These are phyloP conservation scores for Mucor racemosus DNA, from an alignment of 371 early-diverging fungal genomes.

Conservation along the genomic window DNA sequence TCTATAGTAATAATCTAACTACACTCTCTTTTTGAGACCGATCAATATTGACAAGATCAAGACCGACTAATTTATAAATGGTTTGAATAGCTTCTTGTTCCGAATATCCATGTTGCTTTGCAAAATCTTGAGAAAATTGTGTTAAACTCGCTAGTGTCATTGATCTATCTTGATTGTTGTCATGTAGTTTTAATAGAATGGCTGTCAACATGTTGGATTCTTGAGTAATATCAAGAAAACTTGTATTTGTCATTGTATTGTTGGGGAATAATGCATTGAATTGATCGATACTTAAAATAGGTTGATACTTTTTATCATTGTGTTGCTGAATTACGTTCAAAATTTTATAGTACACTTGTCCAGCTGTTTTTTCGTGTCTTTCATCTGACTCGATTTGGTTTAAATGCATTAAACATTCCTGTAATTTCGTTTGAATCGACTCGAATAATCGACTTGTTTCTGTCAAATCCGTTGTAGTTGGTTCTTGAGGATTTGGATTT, in stretches of 20 bases:
- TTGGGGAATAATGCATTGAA: background rate
- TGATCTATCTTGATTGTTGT: background rate
- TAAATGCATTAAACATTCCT: too few species aligned
- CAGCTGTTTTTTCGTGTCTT: too few species aligned
- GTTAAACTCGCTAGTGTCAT: background rate
- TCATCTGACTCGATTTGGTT: too few species aligned
- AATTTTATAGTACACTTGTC: background rate
- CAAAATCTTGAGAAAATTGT: constrained; percentile 1
- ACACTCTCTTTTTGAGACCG: constrained; percentile 9
- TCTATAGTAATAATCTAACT: background rate
- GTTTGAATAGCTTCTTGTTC: constrained; percentile 2
- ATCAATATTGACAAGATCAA: constrained; percentile 7
- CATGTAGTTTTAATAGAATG: background rate
- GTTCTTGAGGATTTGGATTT: too few species aligned
- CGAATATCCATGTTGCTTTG: background rate
- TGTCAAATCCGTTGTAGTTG: too few species aligned
- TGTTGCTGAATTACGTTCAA: background rate
- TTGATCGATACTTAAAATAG: background rate
- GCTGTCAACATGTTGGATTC: background rate
- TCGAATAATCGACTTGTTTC: too few species aligned
- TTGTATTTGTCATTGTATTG: background rate
- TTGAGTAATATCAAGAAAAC: background rate
- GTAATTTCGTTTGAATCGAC: too few species aligned
- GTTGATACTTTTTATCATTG: background rate
- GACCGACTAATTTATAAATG: constrained; percentile 8